Conservation (phyloP, 371 early-diverging fungal species). For the Mortierella polycephala region DNA sequence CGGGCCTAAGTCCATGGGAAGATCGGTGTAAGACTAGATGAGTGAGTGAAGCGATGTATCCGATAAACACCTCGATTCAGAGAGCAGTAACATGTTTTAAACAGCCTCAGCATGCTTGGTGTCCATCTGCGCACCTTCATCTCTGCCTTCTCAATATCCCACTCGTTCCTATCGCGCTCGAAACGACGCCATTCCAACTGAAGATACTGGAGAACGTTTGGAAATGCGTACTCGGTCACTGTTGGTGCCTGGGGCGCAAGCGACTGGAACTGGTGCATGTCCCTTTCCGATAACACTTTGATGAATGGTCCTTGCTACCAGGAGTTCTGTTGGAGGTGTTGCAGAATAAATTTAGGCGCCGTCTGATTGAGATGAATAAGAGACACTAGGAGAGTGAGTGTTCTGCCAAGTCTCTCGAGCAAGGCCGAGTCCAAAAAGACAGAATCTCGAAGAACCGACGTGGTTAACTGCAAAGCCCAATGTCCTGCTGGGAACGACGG, state of each 20-base stretch:
- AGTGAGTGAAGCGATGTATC: neutral
- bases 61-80: neutral
- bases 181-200: conserved; percentile 89
- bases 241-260: conserved; percentile 36
- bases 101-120: neutral
- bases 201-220: conserved; percentile 85
- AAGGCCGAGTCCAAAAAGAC: no score
- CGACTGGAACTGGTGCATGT: conserved; percentile 49
- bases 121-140: conserved; percentile 68
- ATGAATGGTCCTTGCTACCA: no score
- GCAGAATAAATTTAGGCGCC: no score
- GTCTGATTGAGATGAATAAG: no score
- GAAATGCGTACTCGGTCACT: conserved; percentile 74
- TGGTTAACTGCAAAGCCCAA: no score
- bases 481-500: no score
- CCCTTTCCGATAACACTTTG: neutral
- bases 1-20: conserved; percentile 63
- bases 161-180: conserved; percentile 90
- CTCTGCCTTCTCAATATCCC: conserved; percentile 88
- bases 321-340: no score
- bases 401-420: no score
- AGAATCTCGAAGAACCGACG: no score
- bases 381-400: no score
- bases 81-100: neutral
- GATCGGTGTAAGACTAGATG: neutral